Conservation (phyloP, 176 grass and related monocot genomes). For the Hordeum marinum region DNA sequence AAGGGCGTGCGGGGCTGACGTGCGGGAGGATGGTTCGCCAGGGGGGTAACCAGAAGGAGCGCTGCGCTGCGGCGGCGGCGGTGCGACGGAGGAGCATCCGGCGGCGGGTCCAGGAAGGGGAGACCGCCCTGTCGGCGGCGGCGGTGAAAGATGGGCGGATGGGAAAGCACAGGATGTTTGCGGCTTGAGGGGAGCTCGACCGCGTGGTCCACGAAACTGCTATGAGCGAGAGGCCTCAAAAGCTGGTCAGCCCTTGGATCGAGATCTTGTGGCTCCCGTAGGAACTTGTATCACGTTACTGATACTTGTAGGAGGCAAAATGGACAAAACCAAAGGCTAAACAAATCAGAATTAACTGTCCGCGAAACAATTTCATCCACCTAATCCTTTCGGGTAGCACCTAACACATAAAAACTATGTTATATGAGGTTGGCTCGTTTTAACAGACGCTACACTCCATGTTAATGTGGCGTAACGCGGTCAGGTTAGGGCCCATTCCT, state of each 20-base stretch:
- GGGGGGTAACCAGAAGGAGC: not conserved
- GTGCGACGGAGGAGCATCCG: conserved; percentile 43
- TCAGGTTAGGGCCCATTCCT: no score
- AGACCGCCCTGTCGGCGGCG: conserved; percentile 18
- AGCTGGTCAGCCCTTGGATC: not conserved
- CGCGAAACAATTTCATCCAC: no score
- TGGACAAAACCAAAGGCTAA: no score
- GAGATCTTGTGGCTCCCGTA: not conserved
- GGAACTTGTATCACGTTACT: not conserved
- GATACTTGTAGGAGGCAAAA: no score
- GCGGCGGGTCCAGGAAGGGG: not conserved
- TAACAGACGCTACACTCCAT: no score
- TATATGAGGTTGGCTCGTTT: no score
- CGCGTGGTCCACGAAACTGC: not conserved
- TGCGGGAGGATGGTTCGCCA: not conserved
- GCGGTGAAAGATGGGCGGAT: not conserved
- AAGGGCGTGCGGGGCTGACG: not conserved
- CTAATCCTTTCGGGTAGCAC: no score
- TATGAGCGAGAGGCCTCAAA: not conserved
- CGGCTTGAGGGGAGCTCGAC: not conserved
- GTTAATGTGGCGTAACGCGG: no score
- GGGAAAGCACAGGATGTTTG: not conserved
- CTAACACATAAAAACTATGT: no score
- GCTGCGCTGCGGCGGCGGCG: conserved; percentile 22
- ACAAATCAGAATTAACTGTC: no score